Evolutionary conservation across 495 filamentous ascomycete species (phyloP).

Genomic region (Staphylotrichum longicolle): DNA sequence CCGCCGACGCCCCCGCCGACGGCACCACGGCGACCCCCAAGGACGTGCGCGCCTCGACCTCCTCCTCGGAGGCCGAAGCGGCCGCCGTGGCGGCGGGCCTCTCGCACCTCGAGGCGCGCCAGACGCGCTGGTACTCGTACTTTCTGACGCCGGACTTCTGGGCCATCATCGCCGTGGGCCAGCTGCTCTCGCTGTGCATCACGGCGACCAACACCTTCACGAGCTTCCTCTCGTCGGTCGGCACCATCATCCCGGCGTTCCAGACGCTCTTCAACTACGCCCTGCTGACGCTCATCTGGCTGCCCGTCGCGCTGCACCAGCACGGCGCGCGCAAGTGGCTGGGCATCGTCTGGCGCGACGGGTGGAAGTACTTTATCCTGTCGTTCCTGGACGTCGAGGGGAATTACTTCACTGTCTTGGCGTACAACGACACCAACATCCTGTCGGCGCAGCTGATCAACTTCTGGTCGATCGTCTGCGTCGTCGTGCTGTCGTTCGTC

Average conservation of each 20-base stretch:
- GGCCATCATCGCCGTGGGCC: slow-evolving; percentile 75
- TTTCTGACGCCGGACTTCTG: slow-evolving; percentile 85
- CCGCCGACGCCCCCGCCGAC: neutral
- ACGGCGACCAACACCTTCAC: slow-evolving; percentile 88
- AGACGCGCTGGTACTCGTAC: slow-evolving; percentile 72
- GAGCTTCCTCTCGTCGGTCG: slow-evolving; percentile 61
- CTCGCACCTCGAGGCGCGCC: slow-evolving; percentile 45
- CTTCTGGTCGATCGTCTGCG: slow-evolving; percentile 97
- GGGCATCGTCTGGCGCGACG: slow-evolving; percentile 60
- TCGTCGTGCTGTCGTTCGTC: slow-evolving; percentile 78
- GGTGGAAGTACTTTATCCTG: slow-evolving; percentile 94
- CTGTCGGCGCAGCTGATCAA: slow-evolving; percentile 92
- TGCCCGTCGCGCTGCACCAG: slow-evolving; percentile 74
- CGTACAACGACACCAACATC: slow-evolving; percentile 88
- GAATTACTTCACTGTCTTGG: slow-evolving; percentile 95
- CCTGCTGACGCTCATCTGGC: slow-evolving; percentile 78
- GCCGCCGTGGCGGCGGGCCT: slow-evolving; percentile 37
- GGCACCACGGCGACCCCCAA: neutral
- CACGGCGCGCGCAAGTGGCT: slow-evolving; percentile 74
- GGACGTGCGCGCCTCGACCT: neutral
- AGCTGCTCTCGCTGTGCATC: slow-evolving; percentile 83
- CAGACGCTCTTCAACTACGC: slow-evolving; percentile 95
- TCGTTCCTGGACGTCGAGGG: slow-evolving; percentile 92
- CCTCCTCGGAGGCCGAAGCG: slow-evolving; percentile 17
- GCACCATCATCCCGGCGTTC: slow-evolving; percentile 91